phyloP scores from a whole-genome alignment of 441 rosid species.

The Gossypium davidsonii region DNA sequence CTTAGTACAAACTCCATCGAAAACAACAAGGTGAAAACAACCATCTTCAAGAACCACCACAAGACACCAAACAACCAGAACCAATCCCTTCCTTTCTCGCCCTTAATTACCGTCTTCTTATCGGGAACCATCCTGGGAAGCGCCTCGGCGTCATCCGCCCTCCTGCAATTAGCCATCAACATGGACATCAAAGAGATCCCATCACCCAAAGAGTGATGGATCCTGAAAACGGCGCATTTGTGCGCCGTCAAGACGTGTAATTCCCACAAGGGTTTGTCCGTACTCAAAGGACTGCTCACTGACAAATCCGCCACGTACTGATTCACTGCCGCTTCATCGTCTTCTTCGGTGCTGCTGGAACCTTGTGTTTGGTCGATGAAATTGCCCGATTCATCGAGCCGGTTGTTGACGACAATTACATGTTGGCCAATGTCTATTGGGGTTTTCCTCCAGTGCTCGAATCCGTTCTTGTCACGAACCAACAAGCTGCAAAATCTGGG shows the following conservation, averaged over 20 bases:
- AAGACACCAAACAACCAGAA: not conserved
- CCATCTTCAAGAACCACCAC: conserved; percentile 24
- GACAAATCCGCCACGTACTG: conserved; percentile 46
- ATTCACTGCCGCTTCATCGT: conserved; percentile 16
- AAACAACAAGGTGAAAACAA: conserved; percentile 31
- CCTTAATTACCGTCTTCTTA: not conserved
- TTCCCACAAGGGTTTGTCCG: conserved; percentile 58
- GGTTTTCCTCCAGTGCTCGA: conserved; percentile 46
- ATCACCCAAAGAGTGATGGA: conserved; percentile 60
- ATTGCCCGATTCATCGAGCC: not conserved
- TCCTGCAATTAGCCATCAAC: conserved; percentile 41
- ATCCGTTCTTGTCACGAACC: conserved; percentile 40
- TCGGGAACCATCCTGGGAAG: conserved; percentile 22
- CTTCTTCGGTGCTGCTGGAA: not conserved
- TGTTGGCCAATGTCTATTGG: conserved; percentile 41
- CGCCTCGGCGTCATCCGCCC: conserved; percentile 27
- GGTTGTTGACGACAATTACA: conserved; percentile 20
- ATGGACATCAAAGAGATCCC: conserved; percentile 57
- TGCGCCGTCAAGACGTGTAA: conserved; percentile 34
- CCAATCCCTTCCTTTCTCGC: conserved; percentile 4
- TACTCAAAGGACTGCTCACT: conserved; percentile 32
- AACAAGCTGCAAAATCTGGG: conserved; percentile 51
- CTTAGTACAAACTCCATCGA: conserved; percentile 30
- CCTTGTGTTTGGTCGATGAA: not conserved
- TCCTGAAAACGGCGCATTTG: conserved; percentile 32